phyloP scores from a whole-genome alignment of 2,329 filamentous ascomycete species.

The Colletotrichum noveboracense region DNA sequence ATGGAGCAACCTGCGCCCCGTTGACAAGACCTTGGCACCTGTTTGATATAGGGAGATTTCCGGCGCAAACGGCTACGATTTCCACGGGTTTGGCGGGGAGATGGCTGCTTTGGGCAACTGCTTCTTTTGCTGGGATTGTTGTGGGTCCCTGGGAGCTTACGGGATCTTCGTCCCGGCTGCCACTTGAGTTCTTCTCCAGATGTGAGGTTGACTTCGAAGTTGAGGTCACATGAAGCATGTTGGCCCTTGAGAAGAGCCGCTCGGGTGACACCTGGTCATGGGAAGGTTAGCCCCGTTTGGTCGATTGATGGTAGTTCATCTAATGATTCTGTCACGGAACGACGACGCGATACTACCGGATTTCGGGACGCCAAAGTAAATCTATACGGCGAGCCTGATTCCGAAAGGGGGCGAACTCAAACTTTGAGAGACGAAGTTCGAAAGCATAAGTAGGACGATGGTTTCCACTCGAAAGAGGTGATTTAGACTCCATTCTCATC shows the following conservation, averaged over 20 bases:
- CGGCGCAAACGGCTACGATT: background rate
- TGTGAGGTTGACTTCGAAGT: background rate
- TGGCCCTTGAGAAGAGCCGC: background rate
- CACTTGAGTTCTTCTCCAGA: background rate
- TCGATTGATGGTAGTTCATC: background rate
- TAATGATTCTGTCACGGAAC: background rate
- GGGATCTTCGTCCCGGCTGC: background rate
- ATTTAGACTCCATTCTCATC: background rate
- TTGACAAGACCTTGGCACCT: constrained; percentile 12
- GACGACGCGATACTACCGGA: background rate
- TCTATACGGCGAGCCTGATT: constrained; percentile 8
- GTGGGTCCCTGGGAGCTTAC: background rate
- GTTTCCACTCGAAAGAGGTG: background rate
- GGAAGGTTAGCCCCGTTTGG: background rate
- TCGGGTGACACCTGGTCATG: background rate
- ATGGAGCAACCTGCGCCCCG: background rate
- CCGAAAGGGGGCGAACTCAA: background rate
- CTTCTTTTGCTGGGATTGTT: background rate
- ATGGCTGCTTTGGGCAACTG: background rate
- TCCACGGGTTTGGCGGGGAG: background rate
- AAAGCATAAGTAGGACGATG: background rate
- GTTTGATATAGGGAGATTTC: background rate
- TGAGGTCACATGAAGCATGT: background rate
- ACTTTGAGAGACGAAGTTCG: no score
- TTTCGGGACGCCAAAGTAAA: background rate